Evolutionary conservation across 306 rosid species (phyloP), one percentile per base, ranked within the genome.

Genomic region (Fragaria nilgerrensis): DNA sequence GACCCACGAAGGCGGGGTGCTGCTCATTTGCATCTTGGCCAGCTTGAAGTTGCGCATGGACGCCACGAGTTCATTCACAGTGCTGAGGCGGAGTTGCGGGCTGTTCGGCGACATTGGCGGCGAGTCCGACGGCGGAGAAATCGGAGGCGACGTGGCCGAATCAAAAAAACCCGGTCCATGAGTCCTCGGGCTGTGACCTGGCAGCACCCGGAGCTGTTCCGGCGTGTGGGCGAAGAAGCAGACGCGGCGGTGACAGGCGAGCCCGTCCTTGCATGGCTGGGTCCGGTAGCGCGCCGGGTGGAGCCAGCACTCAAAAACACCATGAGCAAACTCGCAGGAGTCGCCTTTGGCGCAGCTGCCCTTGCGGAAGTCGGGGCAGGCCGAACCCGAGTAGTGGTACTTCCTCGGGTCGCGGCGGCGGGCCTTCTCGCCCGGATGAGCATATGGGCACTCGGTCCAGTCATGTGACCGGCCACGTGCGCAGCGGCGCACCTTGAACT

Each of bases 261-360:
- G 74, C 3, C 97, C 91, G 68, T 94, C 98, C 68, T 94, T 94
- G 73, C 98, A 94, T 1, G 91, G 91, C 72, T 92, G 97, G 13
- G 98, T 94, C 61, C 97, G 63, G 77, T 94, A 94, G 5, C 98
- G 95, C 23, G 91, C 79, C 4, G 98, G 98, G 61, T 94, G 98
- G 5, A 94, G 95, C 98, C 98, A 94, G 74, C 97, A 89, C 81
- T 94, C 98, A 22, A 94, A 94, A 2, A 94, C 96, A 43, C 98
- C 98, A 9, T 94, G 98, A 14, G 98, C 95, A 17, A 94, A 87
- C 81, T 89, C 88, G 59, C 98, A 94, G 0, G 87, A 77, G 72
- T 94, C 97, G 0, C 96, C 98, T 47, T 80, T 88, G 14, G 9
- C 23, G 83, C 98, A 94, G 73, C 43, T 81, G 1, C 95, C 97